Evolutionary conservation across 306 rosid genomes (phyloP), one percentile per base, ranked within the genome.

Genomic region (Hippophae gyantsensis): DNA sequence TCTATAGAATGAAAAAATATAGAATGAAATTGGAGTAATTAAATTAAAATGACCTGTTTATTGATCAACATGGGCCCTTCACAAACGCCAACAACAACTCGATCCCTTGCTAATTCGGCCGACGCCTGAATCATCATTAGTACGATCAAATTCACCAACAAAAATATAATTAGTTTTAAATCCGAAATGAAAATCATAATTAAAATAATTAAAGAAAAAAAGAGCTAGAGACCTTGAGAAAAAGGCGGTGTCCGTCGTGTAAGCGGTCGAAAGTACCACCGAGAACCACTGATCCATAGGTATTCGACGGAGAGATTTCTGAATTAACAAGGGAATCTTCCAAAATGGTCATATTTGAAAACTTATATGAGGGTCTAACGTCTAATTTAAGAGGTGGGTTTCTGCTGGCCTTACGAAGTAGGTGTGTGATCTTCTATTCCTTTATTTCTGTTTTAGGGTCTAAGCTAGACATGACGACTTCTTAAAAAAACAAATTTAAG

Each of bases 191-290:
- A 42, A 58, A 54, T 11, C 27, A 40, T 10, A 41, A 40, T 7
- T 26, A 18, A 1, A 56, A 59, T 13, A 56, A 7, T 25, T 54
- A 23, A 56, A 51, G 7, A 1, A 25, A 43, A 23, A 63, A 3
- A 67, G 54, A 56, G 44, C 52, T 63, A 27, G 47, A 46, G 41
- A 90, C 98, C 69, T 82, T 85, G 78, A 92, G 99, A 60, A 92
- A 92, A 61, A 84, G 93, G 56, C 84, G 86, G 72, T 92, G 99
- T 48, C 99, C 96, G 49, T 83, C 81, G 79, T 92, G 99, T 61
- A 92, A 66, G 9, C 95, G 86, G 79, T 92, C 96, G 43, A 92
- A 85, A 58, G 99, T 92, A 43, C 99, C 96, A 9, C 99, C 99
- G 52, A 80, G 84, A 25, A 92, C 99, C 13, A 92, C 95, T 6